Base-by-base conservation (phyloP, 2,329 filamentous ascomycete species). In the Aspergillus tamarii region DNA sequence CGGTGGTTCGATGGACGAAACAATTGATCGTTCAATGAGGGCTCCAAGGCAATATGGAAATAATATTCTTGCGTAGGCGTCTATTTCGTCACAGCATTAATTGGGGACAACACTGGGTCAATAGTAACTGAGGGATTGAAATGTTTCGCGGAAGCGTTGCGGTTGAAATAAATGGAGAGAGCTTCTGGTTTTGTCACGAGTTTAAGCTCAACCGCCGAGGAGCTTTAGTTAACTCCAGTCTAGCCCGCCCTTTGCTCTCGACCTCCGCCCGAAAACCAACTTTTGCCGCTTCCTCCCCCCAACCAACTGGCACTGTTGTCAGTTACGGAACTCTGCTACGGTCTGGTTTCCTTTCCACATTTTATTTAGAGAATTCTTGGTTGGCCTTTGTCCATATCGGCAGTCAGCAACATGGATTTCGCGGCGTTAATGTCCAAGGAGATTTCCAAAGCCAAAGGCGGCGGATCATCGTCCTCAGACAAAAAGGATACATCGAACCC, bases 351-450 rank as follows among this genome's bases (percentile, higher is more conserved):
- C 12, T 28, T 50, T 50, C 16, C 9, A 4, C 14, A 48, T 30
- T 30, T 28, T 1, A 54, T 14, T 12, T 19, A 54, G 1, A 34
- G 23, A 7, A 6, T 54, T 34, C 34, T 7, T 28, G 10, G 8
- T 12, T 28, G 16, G 16, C 11, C 21, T 26, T 39, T 4, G 21
- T 11, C n/a, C 8, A 10, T 23, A 36, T 12, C 36, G 34, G 14
- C 46, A 21, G 48, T 16, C 48, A 39, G 63, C 75, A 84, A 66
- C 69, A 99, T 99, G 95, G 94, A 99, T 80, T 99, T 99, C 83
- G 93, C 93, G 65, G 88, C 93, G 41, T 83, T 99, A 55, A 96
- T 99, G 92, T 89, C 91, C 73, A 91, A 93, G 75, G 93, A 97
- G 80, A 95, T 99, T 73, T 88, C 91, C 73, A 96, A 95, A 78